These are phyloP conservation scores for Myrmaecium sp. DNA, from an alignment of 2,329 filamentous ascomycete genomes.

Conservation along the genomic window DNA sequence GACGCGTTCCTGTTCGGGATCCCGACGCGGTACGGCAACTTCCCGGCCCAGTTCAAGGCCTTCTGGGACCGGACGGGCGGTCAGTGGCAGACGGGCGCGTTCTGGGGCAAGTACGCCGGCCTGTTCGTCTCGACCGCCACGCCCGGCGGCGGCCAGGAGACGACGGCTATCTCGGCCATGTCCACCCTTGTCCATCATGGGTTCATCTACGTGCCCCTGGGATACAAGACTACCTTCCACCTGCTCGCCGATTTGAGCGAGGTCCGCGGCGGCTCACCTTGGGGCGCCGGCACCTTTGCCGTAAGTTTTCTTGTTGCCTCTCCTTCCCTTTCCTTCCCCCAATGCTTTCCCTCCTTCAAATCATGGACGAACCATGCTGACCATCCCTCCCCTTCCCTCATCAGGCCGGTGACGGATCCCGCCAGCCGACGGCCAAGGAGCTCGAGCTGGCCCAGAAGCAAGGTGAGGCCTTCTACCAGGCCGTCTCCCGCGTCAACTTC, in stretches of 20 bases:
- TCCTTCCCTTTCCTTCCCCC: not conserved
- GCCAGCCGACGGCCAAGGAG: constrained; percentile 62
- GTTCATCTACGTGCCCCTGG: constrained; percentile 89
- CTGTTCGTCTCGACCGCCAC: constrained; percentile 80
- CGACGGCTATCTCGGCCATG: constrained; percentile 63
- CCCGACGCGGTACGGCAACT: constrained; percentile 92
- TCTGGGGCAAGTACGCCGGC: constrained; percentile 77
- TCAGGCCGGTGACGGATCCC: constrained; percentile 54
- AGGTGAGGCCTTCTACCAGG: constrained; percentile 70
- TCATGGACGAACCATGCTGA: constrained; percentile 1
- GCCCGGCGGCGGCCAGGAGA: constrained; percentile 82
- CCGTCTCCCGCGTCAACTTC: constrained; percentile 52
- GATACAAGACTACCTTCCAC: constrained; percentile 66
- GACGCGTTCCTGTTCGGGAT: constrained; percentile 88
- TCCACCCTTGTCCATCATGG: constrained; percentile 85
- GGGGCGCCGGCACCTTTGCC: constrained; percentile 88
- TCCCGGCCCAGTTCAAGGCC: constrained; percentile 86
- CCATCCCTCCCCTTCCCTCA: no score
- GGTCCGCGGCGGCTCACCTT: constrained; percentile 72
- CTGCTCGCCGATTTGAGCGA: constrained; percentile 56
- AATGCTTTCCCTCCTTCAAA: not conserved
- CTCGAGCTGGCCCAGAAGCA: constrained; percentile 64
- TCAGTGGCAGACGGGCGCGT: constrained; percentile 65
- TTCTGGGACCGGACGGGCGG: constrained; percentile 85
- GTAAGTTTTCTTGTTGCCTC: constrained; percentile 22